phyloP scores from a whole-genome alignment of 306 rosid species.

The Pterocarpus macrocarpus region DNA sequence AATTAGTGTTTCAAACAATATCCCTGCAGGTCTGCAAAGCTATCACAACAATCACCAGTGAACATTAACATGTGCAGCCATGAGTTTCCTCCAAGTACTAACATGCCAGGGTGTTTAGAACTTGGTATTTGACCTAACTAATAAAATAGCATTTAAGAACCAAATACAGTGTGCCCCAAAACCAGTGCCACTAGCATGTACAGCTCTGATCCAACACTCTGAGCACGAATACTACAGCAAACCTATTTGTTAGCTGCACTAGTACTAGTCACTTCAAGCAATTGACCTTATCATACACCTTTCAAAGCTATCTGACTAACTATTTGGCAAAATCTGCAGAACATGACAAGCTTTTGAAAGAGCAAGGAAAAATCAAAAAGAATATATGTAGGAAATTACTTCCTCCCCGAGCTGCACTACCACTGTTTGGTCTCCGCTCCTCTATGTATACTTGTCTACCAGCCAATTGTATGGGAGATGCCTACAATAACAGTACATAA shows the following conservation, averaged over 20 bases:
- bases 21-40: neutral
- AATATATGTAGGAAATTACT: constrained; percentile 61
- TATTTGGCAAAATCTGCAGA: neutral
- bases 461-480: constrained; percentile 89
- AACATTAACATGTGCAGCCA: neutral
- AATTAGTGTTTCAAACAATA: neutral
- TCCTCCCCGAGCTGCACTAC: constrained; percentile 76
- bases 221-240: neutral
- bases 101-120: constrained; percentile 14
- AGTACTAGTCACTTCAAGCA: neutral
- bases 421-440: constrained; percentile 90
- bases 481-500: constrained; percentile 58
- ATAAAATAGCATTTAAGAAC: neutral
- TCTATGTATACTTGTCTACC: constrained; percentile 93
- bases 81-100: constrained; percentile 17
- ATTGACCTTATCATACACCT: constrained; percentile 11
- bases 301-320: constrained; percentile 20
- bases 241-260: neutral
- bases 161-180: neutral
- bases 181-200: neutral
- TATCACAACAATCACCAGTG: neutral
- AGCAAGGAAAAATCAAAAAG: constrained; percentile 4
- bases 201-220: neutral
- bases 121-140: neutral
- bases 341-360: constrained; percentile 17